phyloP scores from a whole-genome alignment of 192 early-diverging fungal genomes.

The Polychytrium aggregatum region DNA sequence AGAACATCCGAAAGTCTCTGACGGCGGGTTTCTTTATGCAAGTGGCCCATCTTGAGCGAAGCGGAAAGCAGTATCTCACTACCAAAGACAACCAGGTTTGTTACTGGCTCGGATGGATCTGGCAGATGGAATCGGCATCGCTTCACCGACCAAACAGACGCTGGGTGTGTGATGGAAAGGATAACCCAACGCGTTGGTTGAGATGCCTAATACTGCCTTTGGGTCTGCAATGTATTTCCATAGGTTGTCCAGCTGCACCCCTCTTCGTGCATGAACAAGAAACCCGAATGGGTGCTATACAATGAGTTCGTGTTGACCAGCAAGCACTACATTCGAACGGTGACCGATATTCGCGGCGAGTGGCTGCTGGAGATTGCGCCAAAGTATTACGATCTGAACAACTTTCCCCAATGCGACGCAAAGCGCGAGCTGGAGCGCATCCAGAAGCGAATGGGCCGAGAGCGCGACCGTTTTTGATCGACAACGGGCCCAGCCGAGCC shows the following conservation, averaged over 20 bases:
- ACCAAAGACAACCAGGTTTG: constrained; percentile 91
- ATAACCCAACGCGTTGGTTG: too few species aligned
- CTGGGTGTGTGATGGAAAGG: too few species aligned
- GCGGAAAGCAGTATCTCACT: constrained; percentile 76
- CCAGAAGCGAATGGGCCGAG: too few species aligned
- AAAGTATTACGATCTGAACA: constrained; percentile 79
- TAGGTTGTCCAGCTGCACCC: constrained; percentile 83
- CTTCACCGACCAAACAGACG: too few species aligned
- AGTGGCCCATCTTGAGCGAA: constrained; percentile 81
- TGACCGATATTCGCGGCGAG: constrained; percentile 77
- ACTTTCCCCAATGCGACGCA: constrained; percentile 87
- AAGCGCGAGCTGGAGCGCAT: constrained; percentile 9
- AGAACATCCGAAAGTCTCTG: constrained; percentile 81
- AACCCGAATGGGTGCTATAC: constrained; percentile 98
- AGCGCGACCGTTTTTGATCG: too few species aligned
- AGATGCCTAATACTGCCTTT: too few species aligned
- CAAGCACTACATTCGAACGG: constrained; percentile 92
- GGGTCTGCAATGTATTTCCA: too few species aligned
- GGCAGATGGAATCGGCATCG: too few species aligned
- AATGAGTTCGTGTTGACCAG: constrained; percentile 98
- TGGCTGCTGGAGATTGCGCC: constrained; percentile 64
- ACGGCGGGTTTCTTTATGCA: constrained; percentile 97
- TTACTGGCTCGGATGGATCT: background rate
- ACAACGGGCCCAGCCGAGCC: too few species aligned
- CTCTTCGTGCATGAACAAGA: constrained; percentile 73